Percentiles rank a stretch among this genome's conserved stretches.
Conservation (phyloP, 2,329 filamentous ascomycete species). For the Exophiala sp. region DNA sequence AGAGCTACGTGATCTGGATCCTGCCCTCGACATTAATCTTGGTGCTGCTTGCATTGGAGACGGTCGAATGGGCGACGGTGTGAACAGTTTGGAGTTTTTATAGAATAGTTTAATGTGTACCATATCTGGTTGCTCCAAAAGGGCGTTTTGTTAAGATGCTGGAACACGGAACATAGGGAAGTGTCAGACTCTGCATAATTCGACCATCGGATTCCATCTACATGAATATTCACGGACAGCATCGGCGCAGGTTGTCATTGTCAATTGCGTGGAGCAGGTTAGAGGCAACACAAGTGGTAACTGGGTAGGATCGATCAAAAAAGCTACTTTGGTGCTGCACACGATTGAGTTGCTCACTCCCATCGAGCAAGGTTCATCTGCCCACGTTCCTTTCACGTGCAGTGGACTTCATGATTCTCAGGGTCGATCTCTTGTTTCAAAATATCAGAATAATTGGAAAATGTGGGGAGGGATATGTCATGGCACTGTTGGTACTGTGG, state of each 20-base stretch:
- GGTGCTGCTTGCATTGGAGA: slow-evolving; percentile 87
- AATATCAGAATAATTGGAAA: not conserved
- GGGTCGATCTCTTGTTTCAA: not conserved
- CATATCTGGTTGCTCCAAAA: not conserved
- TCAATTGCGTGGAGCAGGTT: too few species aligned
- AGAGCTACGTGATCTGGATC: slow-evolving; percentile 97
- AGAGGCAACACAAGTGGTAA: too few species aligned
- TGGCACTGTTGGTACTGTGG: not conserved
- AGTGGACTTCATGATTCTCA: slow-evolving; percentile 13
- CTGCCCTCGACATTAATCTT: slow-evolving; percentile 86
- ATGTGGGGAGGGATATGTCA: not conserved
- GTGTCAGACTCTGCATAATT: too few species aligned
- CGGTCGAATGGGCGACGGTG: slow-evolving; percentile 74
- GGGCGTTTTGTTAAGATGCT: too few species aligned
- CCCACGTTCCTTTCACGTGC: not conserved
- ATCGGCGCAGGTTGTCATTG: too few species aligned
- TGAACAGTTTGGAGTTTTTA: slow-evolving; percentile 5
- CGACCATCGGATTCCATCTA: too few species aligned
- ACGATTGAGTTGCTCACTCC: too few species aligned
- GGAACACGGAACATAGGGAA: too few species aligned
- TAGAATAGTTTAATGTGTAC: not conserved
- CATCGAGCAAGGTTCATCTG: slow-evolving; percentile 1
- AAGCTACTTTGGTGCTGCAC: too few species aligned
- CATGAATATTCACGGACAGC: too few species aligned
- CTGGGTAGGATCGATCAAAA: too few species aligned